These are phyloP conservation scores for Acacia crassicarpa DNA, from an alignment of 306 rosid species.

Conservation along the genomic window DNA sequence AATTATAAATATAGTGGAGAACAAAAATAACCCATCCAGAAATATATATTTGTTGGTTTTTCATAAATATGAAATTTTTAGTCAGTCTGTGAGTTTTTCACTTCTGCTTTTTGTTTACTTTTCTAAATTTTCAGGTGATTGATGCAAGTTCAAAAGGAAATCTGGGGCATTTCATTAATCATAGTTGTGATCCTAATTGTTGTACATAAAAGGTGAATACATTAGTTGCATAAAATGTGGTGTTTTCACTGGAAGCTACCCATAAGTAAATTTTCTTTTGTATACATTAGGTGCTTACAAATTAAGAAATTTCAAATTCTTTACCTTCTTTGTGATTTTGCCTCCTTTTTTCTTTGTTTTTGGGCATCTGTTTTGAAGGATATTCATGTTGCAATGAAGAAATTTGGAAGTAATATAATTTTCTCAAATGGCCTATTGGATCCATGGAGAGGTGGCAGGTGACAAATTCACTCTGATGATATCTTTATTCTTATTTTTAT, in stretches of 20 bases:
- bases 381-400: slow-evolving; percentile 50
- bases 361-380: slow-evolving; percentile 47
- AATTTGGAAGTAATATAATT: slow-evolving; percentile 77
- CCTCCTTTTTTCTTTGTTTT: slow-evolving; percentile 18
- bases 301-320: too few relatives aligned
- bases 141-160: slow-evolving; percentile 99
- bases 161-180: slow-evolving; percentile 97
- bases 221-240: not conserved
- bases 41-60: not conserved
- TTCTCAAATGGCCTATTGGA: slow-evolving; percentile 87
- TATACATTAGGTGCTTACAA: too few relatives aligned
- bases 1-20: too few relatives aligned
- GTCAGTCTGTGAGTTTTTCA: not conserved
- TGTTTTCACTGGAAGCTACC: not conserved
- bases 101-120: slow-evolving; percentile 12
- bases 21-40: too few relatives aligned
- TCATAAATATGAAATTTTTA: not conserved
- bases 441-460: slow-evolving; percentile 98
- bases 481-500: slow-evolving; percentile 14
- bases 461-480: slow-evolving; percentile 16
- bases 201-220: slow-evolving; percentile 89
- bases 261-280: not conserved
- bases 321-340: slow-evolving; percentile 23
- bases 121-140: slow-evolving; percentile 70
- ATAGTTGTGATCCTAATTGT: slow-evolving; percentile 97